Percentiles rank a stretch among this genome's conserved stretches.
phyloP scores from a whole-genome alignment of 768 basidiomycete species.

The Tricholomella constricta region DNA sequence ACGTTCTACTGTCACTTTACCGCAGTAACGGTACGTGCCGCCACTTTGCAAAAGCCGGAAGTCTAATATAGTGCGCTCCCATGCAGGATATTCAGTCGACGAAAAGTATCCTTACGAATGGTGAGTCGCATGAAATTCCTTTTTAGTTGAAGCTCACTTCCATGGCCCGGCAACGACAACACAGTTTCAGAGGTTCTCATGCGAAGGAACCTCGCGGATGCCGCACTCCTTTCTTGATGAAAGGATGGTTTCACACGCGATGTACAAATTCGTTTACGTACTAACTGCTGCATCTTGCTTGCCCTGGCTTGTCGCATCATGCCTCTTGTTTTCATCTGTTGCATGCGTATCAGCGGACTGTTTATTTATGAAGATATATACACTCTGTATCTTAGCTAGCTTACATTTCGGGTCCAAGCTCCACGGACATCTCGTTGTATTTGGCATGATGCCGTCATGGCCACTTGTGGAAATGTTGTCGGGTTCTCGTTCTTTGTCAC shows the following conservation, averaged over 20 bases:
- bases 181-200: slow-evolving; percentile 52
- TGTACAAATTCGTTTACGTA: not conserved
- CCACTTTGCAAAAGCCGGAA: not conserved
- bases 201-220: slow-evolving; percentile 43
- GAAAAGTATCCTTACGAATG: slow-evolving; percentile 48
- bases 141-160: no score
- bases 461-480: no score
- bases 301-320: not conserved
- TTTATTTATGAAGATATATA: not conserved
- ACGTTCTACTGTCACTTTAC: slow-evolving; percentile 70
- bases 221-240: slow-evolving; percentile 35
- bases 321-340: not conserved
- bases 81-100: slow-evolving; percentile 60
- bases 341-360: not conserved
- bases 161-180: not conserved
- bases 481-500: no score
- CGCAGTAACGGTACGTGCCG: slow-evolving; percentile 54
- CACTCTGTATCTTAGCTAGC: not conserved
- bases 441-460: not conserved
- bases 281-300: no score
- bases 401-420: slow-evolving; percentile 2
- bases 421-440: not conserved
- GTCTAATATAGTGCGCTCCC: not conserved
- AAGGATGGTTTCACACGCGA: not conserved
- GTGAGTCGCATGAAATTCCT: slow-evolving; percentile 29